Base-by-base conservation (phyloP, 441 rosid species). In the Brassica balearica region DNA sequence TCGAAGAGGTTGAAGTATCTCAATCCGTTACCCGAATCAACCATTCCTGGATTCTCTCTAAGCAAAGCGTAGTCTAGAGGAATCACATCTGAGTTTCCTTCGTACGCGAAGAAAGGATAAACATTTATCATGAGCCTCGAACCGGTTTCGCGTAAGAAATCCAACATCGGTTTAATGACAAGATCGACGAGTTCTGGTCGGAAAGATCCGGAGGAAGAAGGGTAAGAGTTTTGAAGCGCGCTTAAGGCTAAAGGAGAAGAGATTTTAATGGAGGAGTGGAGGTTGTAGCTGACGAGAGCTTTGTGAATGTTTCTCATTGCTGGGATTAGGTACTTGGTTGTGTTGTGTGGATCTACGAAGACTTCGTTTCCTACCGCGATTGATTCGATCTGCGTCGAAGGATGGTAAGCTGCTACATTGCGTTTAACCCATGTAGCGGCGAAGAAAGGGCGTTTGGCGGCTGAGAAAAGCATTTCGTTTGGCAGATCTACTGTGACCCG, bases 301-400 rank as follows among this genome's bases (percentile, higher is more conserved):
- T 84, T 62, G 74, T 94, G 94, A 66, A 94, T 79, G 65, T 94
- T 92, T 78, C 82, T 85, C 97, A 95, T 91, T 36, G 98, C 97
- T 4, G 84, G 89, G 2, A 94, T 51, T 62, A 94, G 88, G 78
- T 67, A 92, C 34, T 51, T 79, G 38, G 97, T 92, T 2, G 90
- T 86, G 83, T 91, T 89, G 71, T 78, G 88, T 2, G 96, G 66
- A 74, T 94, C 97, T 1, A 88, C 95, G 60, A 91, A 90, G 1
- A 92, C 97, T 77, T 92, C 98, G 64, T 94, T 92, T 0, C 97
- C 97, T 0, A 91, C 94, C 5, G 91, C 97, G 34, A 94, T 88
- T 81, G 95, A 90, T 83, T 92, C 97, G 79, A 94, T 89, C 65
- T 86, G 81, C 12, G 98, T 94, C 4, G 75, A 64, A 0, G 94